Conservation (phyloP, 1,284 basidiomycete species). For the Cystobasidiaceae sp. region DNA sequence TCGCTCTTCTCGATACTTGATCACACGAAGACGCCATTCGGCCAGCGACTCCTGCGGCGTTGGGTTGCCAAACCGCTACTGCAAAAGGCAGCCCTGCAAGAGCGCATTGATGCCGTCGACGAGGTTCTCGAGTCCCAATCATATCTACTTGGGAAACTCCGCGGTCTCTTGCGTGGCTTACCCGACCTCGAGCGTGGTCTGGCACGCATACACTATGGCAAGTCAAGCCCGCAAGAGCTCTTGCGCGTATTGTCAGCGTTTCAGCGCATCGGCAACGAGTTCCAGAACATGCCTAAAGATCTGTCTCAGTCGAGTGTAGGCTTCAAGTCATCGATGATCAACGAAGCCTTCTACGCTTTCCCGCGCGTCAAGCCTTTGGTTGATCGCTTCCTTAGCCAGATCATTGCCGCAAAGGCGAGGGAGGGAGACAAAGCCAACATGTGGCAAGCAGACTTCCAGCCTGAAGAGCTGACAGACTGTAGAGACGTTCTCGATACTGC, state of each 20-base stretch:
- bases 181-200: slow-evolving; percentile 87
- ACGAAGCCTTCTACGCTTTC: slow-evolving; percentile 63
- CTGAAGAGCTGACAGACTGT: slow-evolving; percentile 31
- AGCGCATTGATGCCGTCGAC: slow-evolving; percentile 75
- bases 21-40: slow-evolving; percentile 76
- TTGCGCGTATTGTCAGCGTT: slow-evolving; percentile 70
- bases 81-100: slow-evolving; percentile 52
- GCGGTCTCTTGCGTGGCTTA: slow-evolving; percentile 64
- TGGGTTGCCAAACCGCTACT: slow-evolving; percentile 86
- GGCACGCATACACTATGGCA: slow-evolving; percentile 81
- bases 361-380: slow-evolving; percentile 61
- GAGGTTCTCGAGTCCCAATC: slow-evolving; percentile 61
- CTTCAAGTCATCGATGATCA: slow-evolving; percentile 64
- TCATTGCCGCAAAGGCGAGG: slow-evolving; percentile 62
- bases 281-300: slow-evolving; percentile 51
- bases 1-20: slow-evolving; percentile 83
- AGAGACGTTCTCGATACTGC: slow-evolving; percentile 57
- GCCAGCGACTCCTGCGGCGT: slow-evolving; percentile 69
- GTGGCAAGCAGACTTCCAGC: slow-evolving; percentile 46
- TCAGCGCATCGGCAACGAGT: slow-evolving; percentile 63
- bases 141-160: slow-evolving; percentile 57
- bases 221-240: slow-evolving; percentile 74
- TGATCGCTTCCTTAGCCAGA: slow-evolving; percentile 55
- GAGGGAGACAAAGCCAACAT: slow-evolving; percentile 66
- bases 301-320: slow-evolving; percentile 44